A percentile compares a stretch with the other conserved stretches of the same genome.
phyloP scores from a whole-genome alignment of 2,329 filamentous ascomycete genomes.

The Bipolaris gigantea region DNA sequence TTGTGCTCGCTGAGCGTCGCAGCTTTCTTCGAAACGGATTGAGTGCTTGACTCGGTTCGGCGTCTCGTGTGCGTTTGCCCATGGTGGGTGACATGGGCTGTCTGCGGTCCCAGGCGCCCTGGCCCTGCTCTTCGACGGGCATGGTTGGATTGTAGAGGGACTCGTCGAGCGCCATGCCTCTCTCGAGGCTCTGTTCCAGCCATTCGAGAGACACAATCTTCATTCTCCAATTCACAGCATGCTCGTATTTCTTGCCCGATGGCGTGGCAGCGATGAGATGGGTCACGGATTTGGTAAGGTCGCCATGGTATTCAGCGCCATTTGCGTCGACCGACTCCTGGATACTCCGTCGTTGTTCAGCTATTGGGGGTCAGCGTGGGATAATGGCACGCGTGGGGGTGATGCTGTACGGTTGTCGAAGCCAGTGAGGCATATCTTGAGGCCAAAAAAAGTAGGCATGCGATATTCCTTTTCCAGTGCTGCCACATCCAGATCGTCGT shows the following conservation, averaged over 20 bases:
- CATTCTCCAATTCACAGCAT: slow-evolving; percentile 81
- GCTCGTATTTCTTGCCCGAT: slow-evolving; percentile 85
- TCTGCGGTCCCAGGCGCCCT: slow-evolving; percentile 68
- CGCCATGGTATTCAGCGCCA: slow-evolving; percentile 83
- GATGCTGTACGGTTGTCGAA: slow-evolving; percentile 63
- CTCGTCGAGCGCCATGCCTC: slow-evolving; percentile 91
- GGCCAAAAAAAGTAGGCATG: slow-evolving; percentile 63
- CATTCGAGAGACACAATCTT: slow-evolving; percentile 80
- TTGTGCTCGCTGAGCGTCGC: slow-evolving; percentile 82
- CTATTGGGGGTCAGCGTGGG: slow-evolving; percentile 48
- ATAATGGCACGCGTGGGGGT: neutral
- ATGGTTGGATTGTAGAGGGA: slow-evolving; percentile 76
- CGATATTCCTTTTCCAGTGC: slow-evolving; percentile 68
- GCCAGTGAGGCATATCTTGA: slow-evolving; percentile 70
- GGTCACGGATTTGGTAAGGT: slow-evolving; percentile 82
- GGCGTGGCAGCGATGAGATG: slow-evolving; percentile 82
- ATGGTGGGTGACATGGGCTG: slow-evolving; percentile 47
- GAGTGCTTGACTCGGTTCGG: slow-evolving; percentile 32
- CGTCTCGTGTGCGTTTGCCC: slow-evolving; percentile 40
- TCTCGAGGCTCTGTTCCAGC: slow-evolving; percentile 78
- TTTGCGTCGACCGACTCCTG: slow-evolving; percentile 67
- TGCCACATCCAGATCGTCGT: slow-evolving; percentile 71
- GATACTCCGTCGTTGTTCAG: slow-evolving; percentile 68
- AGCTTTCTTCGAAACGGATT: slow-evolving; percentile 71
- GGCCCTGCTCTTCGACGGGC: slow-evolving; percentile 70